Evolutionary conservation across 345 rosid genomes (phyloP).

Genomic region (Boechera retrofracta): DNA sequence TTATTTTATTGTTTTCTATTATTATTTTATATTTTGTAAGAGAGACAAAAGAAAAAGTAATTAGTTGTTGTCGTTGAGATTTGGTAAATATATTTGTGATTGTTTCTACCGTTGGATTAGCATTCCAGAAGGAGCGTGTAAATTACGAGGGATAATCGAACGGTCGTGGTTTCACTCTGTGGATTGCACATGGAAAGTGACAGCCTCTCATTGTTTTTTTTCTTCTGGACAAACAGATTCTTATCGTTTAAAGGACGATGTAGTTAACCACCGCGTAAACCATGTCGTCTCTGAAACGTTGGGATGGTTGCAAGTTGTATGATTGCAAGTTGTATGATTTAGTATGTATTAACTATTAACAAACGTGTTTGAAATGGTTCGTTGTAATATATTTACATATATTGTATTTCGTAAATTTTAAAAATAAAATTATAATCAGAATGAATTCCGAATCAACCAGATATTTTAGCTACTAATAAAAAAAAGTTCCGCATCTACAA

Average conservation of each 20-base stretch:
- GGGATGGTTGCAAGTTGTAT: neutral
- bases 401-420: neutral
- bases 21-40: neutral
- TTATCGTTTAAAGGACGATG: constrained; percentile 18
- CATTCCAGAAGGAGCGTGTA: constrained; percentile 26
- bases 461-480: too few species aligned
- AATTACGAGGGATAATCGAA: constrained; percentile 36
- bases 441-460: too few species aligned
- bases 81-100: constrained; percentile 40
- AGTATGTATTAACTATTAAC: neutral
- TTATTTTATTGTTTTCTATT: neutral
- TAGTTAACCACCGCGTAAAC: neutral
- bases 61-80: constrained; percentile 43
- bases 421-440: too few species aligned
- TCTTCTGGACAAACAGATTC: neutral
- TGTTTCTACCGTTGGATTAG: constrained; percentile 33
- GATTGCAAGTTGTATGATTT: neutral
- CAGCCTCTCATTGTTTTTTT: constrained; percentile 21
- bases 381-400: neutral
- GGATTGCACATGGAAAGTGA: constrained; percentile 44
- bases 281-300: neutral
- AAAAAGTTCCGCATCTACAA: neutral
- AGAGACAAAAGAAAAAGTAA: constrained; percentile 37
- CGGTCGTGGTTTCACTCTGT: constrained; percentile 24
- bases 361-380: constrained; percentile 4